Base-by-base conservation (phyloP, 768 basidiomycete species). In the Thelephora aurantiotincta region DNA sequence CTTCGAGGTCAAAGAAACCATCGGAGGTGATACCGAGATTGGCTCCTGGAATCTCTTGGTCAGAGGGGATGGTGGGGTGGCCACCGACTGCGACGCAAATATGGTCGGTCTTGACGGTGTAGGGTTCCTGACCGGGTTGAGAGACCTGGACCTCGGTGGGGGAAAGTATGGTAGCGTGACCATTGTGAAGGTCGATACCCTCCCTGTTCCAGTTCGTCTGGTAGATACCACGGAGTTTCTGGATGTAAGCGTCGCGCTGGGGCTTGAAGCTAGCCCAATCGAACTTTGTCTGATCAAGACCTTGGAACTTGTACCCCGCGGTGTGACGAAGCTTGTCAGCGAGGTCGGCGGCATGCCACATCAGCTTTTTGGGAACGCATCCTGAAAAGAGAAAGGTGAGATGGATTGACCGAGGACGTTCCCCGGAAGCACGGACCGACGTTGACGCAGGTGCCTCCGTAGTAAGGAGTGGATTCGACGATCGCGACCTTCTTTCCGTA, bases 281-380 rank as follows among this genome's bases (percentile, higher is more conserved):
- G 62, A 98, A 94, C 57, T 77, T 72, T 22, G 69, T 55, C 41
- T 65, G 61, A 33, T 61, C 65, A 51, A 68, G 69, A 38, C 80
- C 82, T 50, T 73, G 72, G 58, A 86, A 82, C 45, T 81, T 74
- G 64, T 85, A 89, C 14, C 76, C 80, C n/a, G 72, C 60, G 13
- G 92, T 87, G 54, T 86, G 76, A 22, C 72, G 70, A 33, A 97
- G 65, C 62, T 82, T 87, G 58, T 98, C 93, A 26, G 83, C 80
- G 48, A 90, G 67, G 65, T 93, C 89, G 22, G 88, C 86, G 35
- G 90, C 89, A 52, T 92, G 84, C 94, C 94, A 99, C 94, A 98
- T 98, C 48, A 99, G 80, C 89, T 96, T 99, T 69, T 99, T 99
- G 13, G 96, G 96, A 5, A 99, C 91, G 67, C 94, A 97, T 57